Base-by-base conservation (phyloP, 2,329 filamentous ascomycete species). In the Trichophyton mentagrophytes region DNA sequence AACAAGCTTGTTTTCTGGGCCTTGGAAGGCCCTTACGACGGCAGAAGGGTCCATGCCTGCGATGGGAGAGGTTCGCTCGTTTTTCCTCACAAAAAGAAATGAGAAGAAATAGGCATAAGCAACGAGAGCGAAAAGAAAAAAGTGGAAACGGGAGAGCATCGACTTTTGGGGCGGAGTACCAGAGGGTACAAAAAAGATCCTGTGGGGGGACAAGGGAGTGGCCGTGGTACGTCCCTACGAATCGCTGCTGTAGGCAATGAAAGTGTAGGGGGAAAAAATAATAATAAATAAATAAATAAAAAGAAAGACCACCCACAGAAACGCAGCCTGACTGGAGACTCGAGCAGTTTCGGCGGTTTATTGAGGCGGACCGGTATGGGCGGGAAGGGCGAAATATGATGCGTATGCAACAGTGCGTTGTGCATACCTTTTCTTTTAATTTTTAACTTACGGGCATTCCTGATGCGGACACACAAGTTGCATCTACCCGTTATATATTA, bases 401-500 rank as follows among this genome's bases (percentile, higher is more conserved):
- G 11, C 49, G 30, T 55, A 55, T 55, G 49, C 49, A 55, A 33
- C 49, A 55, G 33, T 55, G 49, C 49, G 49, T 55, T 55, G 49
- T 55, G 49, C 49, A 36, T 33, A 27, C 17, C 25, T 33, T 30
- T 17, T 20, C 33, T 55, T 36, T 27, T 27, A 27, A 36, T 36
- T 36, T 36, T 36, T 13, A 36, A 3, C 33, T 36, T 55, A 27
- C 49, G 27, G 27, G 27, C 27, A 36, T 55, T 55, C 25, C 27
- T 20, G 25, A 55, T 55, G 49, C 27, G 33, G 27, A 27, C 33
- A 55, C 49, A 36, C 17, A 36, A 13, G 49, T 17, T 55, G 25
- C 49, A 55, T 55, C 36, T 36, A 55, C 49, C 49, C 49, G 49
- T 55, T 55, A 15, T 55, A 55, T 55, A 55, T 55, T 55, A 55